These are phyloP conservation scores for Margaritispora aquatica DNA, from an alignment of 495 filamentous ascomycete genomes.

Conservation along the genomic window DNA sequence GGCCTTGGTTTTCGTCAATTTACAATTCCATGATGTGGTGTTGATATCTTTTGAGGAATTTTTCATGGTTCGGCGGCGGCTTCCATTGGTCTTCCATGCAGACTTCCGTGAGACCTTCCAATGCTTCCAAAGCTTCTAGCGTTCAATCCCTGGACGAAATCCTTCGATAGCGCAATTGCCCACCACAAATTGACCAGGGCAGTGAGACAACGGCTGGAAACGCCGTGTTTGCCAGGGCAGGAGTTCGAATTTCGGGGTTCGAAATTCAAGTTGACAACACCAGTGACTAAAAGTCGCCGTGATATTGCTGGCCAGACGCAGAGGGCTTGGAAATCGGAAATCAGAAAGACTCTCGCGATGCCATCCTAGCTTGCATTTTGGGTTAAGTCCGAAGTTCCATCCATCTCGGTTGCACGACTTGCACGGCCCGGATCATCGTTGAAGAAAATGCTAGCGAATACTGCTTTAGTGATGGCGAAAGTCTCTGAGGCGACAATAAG, in stretches of 20 bases:
- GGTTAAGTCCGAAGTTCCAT: no score
- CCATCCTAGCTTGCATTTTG: no score
- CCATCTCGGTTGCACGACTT: background rate
- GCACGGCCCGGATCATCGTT: background rate
- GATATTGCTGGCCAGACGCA: no score
- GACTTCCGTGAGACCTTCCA: background rate
- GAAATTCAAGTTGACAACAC: background rate
- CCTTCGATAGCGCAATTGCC: background rate
- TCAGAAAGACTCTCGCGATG: no score
- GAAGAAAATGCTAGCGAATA: background rate
- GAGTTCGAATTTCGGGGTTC: background rate
- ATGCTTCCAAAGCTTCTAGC: conserved; percentile 12
- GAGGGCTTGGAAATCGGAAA: background rate
- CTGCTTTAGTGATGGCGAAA: background rate
- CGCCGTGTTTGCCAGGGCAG: background rate
- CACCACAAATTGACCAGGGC: background rate
- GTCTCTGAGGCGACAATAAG: conserved; percentile 1
- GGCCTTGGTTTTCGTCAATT: background rate
- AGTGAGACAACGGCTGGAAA: background rate
- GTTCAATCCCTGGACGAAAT: background rate
- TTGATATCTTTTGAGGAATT: background rate
- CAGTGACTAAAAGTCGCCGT: background rate
- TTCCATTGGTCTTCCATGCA: conserved; percentile 21
- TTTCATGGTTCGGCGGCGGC: conserved; percentile 16
- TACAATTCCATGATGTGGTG: no score